These are phyloP conservation scores for Botrytis deweyae DNA, from an alignment of 2,329 filamentous ascomycete genomes.

Conservation along the genomic window DNA sequence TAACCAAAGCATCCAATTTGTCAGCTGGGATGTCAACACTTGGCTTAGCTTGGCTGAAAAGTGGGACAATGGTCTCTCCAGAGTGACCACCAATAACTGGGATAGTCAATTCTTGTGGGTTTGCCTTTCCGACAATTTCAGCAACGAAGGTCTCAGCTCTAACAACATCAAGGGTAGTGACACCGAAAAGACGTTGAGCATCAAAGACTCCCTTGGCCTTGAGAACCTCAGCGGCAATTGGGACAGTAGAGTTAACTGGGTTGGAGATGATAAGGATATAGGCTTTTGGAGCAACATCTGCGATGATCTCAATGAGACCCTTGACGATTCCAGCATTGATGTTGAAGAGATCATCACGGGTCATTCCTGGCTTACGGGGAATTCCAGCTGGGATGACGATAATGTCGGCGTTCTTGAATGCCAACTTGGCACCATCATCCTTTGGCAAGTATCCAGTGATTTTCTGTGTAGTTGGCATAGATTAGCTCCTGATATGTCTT, in stretches of 20 bases:
- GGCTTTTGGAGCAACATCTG: conserved; percentile 84
- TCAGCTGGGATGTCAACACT: conserved; percentile 67
- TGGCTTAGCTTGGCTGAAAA: conserved; percentile 90
- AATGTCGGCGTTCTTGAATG: conserved; percentile 85
- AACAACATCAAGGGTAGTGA: conserved; percentile 98
- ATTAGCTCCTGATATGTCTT: background rate
- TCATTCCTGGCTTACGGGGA: conserved; percentile 94
- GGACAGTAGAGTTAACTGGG: conserved; percentile 99
- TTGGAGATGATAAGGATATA: conserved; percentile 98
- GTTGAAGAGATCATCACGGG: conserved; percentile 99
- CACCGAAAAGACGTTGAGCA: conserved; percentile 98
- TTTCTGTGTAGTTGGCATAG: conserved; percentile 57
- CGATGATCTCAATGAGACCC: conserved; percentile 93
- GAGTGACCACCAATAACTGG: conserved; percentile 97
- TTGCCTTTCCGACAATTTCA: conserved; percentile 48
- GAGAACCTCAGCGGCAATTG: conserved; percentile 96
- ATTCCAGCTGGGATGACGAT: conserved; percentile 98
- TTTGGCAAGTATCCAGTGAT: conserved; percentile 87
- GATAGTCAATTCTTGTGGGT: conserved; percentile 57
- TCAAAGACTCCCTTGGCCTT: conserved; percentile 96
- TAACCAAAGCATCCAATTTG: conserved; percentile 55
- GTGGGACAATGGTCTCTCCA: conserved; percentile 94
- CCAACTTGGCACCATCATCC: conserved; percentile 70
- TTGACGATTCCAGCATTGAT: conserved; percentile 99
- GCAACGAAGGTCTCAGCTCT: conserved; percentile 97